Evolutionary conservation across 1,284 basidiomycete genomes (phyloP).

Genomic region (Leucoagaricus sp.): DNA sequence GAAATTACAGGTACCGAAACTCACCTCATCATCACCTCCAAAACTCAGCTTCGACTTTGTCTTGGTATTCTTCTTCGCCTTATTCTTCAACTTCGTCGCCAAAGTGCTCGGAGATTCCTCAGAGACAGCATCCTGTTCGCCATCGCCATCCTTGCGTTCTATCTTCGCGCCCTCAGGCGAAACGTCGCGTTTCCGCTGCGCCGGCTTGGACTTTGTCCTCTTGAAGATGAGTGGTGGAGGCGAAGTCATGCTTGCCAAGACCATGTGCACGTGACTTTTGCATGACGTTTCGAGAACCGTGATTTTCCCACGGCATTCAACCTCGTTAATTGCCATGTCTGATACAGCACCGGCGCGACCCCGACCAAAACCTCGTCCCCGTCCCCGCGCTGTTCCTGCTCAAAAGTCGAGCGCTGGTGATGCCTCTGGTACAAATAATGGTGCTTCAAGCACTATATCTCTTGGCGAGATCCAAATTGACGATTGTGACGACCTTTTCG

Average conservation of each 20-base stretch:
- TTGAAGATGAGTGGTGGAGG: constrained; percentile 46
- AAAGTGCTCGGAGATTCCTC: constrained; percentile 57
- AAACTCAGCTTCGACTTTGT: constrained; percentile 78
- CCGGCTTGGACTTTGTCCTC: constrained; percentile 56
- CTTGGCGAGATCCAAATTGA: constrained; percentile 9
- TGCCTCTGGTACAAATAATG: background rate
- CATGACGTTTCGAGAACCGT: constrained; percentile 26
- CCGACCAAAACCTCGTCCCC: constrained; percentile 56
- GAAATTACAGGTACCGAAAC: constrained; percentile 27
- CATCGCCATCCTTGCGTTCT: constrained; percentile 23
- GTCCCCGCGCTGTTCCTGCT: constrained; percentile 35
- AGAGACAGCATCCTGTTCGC: constrained; percentile 17
- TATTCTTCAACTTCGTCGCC: constrained; percentile 68
- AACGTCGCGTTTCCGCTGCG: constrained; percentile 47
- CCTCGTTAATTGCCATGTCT: constrained; percentile 29
- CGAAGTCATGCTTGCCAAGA: constrained; percentile 29
- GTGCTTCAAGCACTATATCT: background rate
- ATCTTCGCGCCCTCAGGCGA: constrained; percentile 30
- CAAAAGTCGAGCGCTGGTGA: constrained; percentile 8
- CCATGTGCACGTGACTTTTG: constrained; percentile 34
- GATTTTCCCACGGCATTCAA: constrained; percentile 51
- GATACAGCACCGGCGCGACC: constrained; percentile 36
- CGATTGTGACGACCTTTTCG: constrained; percentile 59
- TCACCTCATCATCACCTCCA: constrained; percentile 77
- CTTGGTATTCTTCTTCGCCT: constrained; percentile 56